phyloP scores from a whole-genome alignment of 179 eudicot genomes.

The Actinidia arguta region DNA sequence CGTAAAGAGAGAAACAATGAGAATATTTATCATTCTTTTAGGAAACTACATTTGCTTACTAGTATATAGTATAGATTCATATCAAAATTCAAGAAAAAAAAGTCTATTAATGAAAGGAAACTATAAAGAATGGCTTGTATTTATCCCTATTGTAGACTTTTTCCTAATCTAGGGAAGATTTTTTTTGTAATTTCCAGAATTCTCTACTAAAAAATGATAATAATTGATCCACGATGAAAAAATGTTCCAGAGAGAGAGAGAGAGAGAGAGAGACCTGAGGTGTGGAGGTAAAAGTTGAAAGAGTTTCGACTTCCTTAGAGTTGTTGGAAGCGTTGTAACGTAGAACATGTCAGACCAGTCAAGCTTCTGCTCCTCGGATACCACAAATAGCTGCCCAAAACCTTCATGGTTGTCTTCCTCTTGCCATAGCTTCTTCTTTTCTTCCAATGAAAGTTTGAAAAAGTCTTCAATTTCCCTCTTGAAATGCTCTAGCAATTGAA shows the following conservation, averaged over 20 bases:
- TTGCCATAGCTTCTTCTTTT: slow-evolving; percentile 57
- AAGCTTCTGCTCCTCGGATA: slow-evolving; percentile 50
- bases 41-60: no score
- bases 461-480: slow-evolving; percentile 43
- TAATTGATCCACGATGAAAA: no score
- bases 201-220: no score
- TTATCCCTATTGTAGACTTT: no score
- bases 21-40: no score
- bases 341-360: slow-evolving; percentile 51
- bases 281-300: slow-evolving; percentile 30
- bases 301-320: slow-evolving; percentile 29
- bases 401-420: slow-evolving; percentile 58
- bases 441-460: slow-evolving; percentile 54
- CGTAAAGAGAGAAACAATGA: no score
- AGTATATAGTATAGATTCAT: no score
- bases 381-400: slow-evolving; percentile 66
- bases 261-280: slow-evolving; percentile 33
- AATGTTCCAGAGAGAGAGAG: background rate
- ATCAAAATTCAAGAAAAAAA: no score
- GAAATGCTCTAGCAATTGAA: slow-evolving; percentile 44
- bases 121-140: no score
- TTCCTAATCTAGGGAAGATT: no score
- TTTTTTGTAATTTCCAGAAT: no score
- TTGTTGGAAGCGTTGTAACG: slow-evolving; percentile 37
- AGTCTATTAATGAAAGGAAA: no score